Percentiles rank a stretch among this genome's conserved stretches.
Conservation (phyloP, 169 alveolate species). For the Perkinsus marinus region DNA sequence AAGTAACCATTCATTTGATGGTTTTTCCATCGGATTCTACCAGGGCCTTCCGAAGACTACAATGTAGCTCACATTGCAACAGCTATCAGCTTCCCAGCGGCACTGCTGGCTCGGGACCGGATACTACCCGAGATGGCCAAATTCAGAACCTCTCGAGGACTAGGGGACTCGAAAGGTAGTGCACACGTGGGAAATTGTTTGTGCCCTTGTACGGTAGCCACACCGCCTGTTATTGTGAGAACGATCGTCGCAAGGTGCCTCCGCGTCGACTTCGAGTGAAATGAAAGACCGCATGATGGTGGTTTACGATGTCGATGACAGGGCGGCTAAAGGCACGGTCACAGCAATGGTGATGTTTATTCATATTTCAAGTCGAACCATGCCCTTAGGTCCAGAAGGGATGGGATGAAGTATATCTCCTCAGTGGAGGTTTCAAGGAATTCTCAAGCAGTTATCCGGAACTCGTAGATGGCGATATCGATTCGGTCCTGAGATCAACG, state of each 20-base stretch:
- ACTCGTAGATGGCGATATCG: neutral
- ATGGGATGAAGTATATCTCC: neutral
- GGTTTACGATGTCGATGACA: neutral
- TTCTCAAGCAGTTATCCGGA: neutral
- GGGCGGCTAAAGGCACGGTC: neutral
- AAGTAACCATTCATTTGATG: neutral
- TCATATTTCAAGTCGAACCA: neutral
- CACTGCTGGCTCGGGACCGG: neutral
- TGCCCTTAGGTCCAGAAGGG: neutral
- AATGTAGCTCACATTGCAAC: neutral
- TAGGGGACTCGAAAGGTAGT: neutral
- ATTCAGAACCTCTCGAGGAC: neutral
- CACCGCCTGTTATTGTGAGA: neutral
- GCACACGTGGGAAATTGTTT: too few species aligned
- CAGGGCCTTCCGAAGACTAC: neutral
- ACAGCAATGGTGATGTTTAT: neutral
- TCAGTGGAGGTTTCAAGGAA: neutral
- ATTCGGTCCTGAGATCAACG: neutral
- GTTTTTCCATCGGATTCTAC: neutral
- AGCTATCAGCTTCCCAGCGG: neutral
- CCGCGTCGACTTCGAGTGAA: neutral
- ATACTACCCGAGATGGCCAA: neutral
- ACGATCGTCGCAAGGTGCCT: neutral
- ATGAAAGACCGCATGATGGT: neutral
- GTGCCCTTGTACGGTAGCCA: too few species aligned